Conservation (phyloP, 2,329 filamentous ascomycete species). For the Penicillium sp. region DNA sequence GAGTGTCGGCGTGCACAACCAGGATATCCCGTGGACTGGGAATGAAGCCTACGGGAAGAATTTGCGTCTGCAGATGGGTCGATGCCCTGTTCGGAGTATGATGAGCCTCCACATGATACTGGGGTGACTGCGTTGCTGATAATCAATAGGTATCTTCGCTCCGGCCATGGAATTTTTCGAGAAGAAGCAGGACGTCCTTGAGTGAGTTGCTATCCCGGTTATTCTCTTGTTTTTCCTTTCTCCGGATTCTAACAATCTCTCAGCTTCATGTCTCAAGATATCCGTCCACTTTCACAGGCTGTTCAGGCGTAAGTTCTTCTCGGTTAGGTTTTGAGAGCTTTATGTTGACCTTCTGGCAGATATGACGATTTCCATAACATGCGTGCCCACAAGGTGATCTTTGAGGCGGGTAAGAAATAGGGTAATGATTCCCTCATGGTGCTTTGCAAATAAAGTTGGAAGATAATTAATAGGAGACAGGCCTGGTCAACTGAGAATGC, state of each 20-base stretch:
- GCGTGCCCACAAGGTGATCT: constrained; percentile 68
- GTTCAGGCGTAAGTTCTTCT: constrained; percentile 46
- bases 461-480: no score
- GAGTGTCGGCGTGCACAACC: constrained; percentile 71
- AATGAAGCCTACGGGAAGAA: constrained; percentile 65
- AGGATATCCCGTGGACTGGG: constrained; percentile 63
- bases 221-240: background rate
- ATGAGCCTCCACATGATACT: background rate
- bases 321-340: no score
- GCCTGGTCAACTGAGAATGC: no score
- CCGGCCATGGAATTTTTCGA: constrained; percentile 61
- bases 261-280: constrained; percentile 70
- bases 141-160: constrained; percentile 51
- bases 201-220: constrained; percentile 46
- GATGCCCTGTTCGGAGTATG: constrained; percentile 60
- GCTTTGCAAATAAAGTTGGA: no score
- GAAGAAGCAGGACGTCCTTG: constrained; percentile 60
- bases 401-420: constrained; percentile 46
- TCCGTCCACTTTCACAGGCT: constrained; percentile 64
- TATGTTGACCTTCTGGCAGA: constrained; percentile 24
- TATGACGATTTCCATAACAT: constrained; percentile 68
- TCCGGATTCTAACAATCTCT: constrained; percentile 11
- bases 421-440: no score
- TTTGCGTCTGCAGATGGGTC: constrained; percentile 66
- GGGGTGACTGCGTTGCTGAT: background rate